Conservation (phyloP, 2,329 filamentous ascomycete genomes). For the Ophiosphaerella herpotricha region DNA sequence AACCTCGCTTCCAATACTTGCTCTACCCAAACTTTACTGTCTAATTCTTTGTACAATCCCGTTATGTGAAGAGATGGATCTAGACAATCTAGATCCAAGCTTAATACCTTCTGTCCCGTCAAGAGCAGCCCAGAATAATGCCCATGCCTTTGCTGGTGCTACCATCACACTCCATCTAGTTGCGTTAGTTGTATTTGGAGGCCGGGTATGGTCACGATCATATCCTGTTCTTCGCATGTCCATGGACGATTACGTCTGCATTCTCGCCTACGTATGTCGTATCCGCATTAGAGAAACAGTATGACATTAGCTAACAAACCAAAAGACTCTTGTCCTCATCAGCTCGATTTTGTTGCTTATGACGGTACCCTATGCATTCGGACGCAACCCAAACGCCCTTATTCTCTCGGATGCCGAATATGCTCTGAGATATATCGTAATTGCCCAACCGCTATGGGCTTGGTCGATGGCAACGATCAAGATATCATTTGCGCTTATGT, state of each 20-base stretch:
- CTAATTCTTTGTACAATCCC: neutral
- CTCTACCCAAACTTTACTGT: neutral
- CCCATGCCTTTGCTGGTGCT: conserved; percentile 10
- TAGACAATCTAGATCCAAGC: conserved; percentile 1
- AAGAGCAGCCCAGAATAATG: conserved; percentile 4
- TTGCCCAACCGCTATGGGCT: conserved; percentile 24
- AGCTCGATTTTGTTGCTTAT: conserved; percentile 18
- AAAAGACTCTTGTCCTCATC: conserved; percentile 15
- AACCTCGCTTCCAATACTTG: too few species aligned
- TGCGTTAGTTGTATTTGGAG: conserved; percentile 14
- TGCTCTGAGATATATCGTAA: conserved; percentile 12
- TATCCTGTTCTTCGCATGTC: conserved; percentile 16
- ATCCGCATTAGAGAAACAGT: neutral
- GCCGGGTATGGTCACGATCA: conserved; percentile 22
- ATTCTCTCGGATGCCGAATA: conserved; percentile 14
- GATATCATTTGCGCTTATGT: conserved; percentile 27
- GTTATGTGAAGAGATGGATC: conserved; percentile 3
- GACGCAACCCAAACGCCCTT: conserved; percentile 1
- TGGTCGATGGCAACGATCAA: conserved; percentile 20
- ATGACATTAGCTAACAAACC: neutral
- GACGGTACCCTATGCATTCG: conserved; percentile 16
- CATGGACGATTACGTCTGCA: conserved; percentile 21
- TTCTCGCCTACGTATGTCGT: conserved; percentile 17
- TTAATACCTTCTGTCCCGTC: conserved; percentile 10
- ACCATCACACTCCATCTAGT: conserved; percentile 14